phyloP scores from a whole-genome alignment of 768 basidiomycete species.

The Auriscalpium orientale region DNA sequence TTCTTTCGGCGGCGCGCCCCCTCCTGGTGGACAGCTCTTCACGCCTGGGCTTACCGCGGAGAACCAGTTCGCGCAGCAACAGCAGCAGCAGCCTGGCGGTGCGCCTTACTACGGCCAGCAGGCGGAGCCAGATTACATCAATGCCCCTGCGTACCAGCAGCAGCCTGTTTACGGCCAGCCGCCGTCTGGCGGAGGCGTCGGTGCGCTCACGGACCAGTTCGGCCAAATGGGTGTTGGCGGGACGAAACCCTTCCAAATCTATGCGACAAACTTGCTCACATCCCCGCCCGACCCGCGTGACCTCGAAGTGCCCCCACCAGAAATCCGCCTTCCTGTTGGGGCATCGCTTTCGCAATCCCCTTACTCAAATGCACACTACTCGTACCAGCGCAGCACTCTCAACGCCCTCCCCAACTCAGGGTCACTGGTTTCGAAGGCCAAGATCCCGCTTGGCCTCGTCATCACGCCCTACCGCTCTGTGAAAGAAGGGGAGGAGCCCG shows the following conservation, averaged over 20 bases:
- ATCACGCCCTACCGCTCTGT: constrained; percentile 45
- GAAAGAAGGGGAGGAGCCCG: constrained; percentile 36
- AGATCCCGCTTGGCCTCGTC: constrained; percentile 42
- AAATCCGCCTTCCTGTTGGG: constrained; percentile 82
- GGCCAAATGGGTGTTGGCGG: constrained; percentile 78
- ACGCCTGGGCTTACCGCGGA: constrained; percentile 77
- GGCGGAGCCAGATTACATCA: constrained; percentile 34
- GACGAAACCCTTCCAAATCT: constrained; percentile 70
- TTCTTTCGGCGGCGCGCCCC: constrained; percentile 39
- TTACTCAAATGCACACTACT: constrained; percentile 76
- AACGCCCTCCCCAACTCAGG: constrained; percentile 14
- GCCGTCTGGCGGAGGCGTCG: constrained; percentile 32
- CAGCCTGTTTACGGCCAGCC: constrained; percentile 33
- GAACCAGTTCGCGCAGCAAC: constrained; percentile 62
- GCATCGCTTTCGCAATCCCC: constrained; percentile 74
- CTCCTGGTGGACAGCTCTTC: constrained; percentile 57
- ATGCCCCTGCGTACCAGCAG: constrained; percentile 37
- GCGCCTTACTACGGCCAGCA: constrained; percentile 42
- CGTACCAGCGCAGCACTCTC: constrained; percentile 81
- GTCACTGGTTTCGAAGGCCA: constrained; percentile 30
- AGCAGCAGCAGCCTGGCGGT: constrained; percentile 34
- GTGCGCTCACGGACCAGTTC: constrained; percentile 77
- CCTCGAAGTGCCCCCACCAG: constrained; percentile 74
- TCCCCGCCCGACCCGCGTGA: constrained; percentile 89
- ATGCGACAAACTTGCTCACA: constrained; percentile 88